phyloP scores from a whole-genome alignment of 1,139 yeast species.

The Yamadazyma jaroonii region DNA sequence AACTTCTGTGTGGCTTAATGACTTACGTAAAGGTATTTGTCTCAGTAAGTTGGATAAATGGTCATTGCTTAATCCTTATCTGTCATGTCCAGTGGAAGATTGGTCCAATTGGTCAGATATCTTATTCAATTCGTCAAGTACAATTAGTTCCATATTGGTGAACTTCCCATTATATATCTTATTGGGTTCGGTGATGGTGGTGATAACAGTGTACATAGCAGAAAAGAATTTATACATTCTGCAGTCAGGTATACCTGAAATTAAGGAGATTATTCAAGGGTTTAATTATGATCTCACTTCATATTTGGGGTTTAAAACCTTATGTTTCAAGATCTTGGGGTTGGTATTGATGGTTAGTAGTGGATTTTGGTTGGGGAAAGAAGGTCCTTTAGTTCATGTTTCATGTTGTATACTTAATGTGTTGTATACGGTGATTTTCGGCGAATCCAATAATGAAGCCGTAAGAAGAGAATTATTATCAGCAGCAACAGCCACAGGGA shows the following conservation, averaged over 20 bases:
- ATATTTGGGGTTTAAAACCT: constrained; percentile 47
- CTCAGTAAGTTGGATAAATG: constrained; percentile 35
- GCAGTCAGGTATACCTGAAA: constrained; percentile 71
- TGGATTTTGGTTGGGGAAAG: constrained; percentile 89
- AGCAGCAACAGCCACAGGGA: constrained; percentile 92
- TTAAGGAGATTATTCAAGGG: constrained; percentile 63
- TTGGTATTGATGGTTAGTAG: constrained; percentile 68
- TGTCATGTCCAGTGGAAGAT: constrained; percentile 42
- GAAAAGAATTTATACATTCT: constrained; percentile 43
- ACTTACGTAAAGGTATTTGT: constrained; percentile 51
- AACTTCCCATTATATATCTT: constrained; percentile 39
- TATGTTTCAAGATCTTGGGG: constrained; percentile 51
- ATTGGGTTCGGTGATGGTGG: constrained; percentile 25
- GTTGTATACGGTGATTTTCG: constrained; percentile 32
- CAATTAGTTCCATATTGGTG: constrained; percentile 21
- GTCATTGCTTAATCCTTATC: constrained; percentile 44
- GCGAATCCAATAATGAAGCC: constrained; percentile 49
- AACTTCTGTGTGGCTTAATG: constrained; percentile 60
- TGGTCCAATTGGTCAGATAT: constrained; percentile 43
- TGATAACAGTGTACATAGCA: constrained; percentile 31
- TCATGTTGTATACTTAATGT: constrained; percentile 59
- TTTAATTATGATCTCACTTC: constrained; percentile 39
- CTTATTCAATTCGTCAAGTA: constrained; percentile 20
- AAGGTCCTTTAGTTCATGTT: constrained; percentile 90
- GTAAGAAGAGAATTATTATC: constrained; percentile 61